A percentile compares a stretch with the other conserved stretches of the same genome.
Conservation (phyloP, 2,329 filamentous ascomycete species). For the Cladophialophora bantiana region DNA sequence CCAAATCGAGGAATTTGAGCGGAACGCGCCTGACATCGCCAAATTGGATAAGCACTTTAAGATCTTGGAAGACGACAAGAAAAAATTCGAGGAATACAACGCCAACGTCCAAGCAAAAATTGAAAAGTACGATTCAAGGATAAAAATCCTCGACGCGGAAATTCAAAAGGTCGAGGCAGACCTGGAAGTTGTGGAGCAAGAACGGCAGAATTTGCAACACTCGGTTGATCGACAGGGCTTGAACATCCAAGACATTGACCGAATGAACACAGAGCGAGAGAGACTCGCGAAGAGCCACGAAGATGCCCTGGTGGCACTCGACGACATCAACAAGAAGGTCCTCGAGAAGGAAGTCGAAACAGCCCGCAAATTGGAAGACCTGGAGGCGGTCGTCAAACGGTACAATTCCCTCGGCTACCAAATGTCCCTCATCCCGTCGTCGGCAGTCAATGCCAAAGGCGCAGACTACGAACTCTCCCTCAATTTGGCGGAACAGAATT, state of each 20-base stretch:
- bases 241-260: slow-evolving; percentile 97
- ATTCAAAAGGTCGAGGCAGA: slow-evolving; percentile 79
- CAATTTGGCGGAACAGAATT: slow-evolving; percentile 65
- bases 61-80: slow-evolving; percentile 91
- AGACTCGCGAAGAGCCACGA: slow-evolving; percentile 89
- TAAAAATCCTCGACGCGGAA: slow-evolving; percentile 83
- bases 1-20: slow-evolving; percentile 89
- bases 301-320: slow-evolving; percentile 74
- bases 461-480: slow-evolving; percentile 84
- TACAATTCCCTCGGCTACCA: slow-evolving; percentile 97
- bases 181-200: slow-evolving; percentile 79
- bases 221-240: slow-evolving; percentile 92
- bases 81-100: slow-evolving; percentile 97
- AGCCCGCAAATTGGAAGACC: slow-evolving; percentile 82
- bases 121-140: slow-evolving; percentile 84
- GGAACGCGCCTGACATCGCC: slow-evolving; percentile 80
- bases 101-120: slow-evolving; percentile 80
- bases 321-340: slow-evolving; percentile 83
- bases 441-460: slow-evolving; percentile 84
- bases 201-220: slow-evolving; percentile 79
- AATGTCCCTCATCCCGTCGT: slow-evolving; percentile 84
- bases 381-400: slow-evolving; percentile 86
- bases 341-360: slow-evolving; percentile 89
- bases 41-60: slow-evolving; percentile 88
- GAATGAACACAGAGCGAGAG: slow-evolving; percentile 95